Base-by-base conservation (phyloP, 768 basidiomycete species). In the Tylopilus plumbeoviolaceoides region DNA sequence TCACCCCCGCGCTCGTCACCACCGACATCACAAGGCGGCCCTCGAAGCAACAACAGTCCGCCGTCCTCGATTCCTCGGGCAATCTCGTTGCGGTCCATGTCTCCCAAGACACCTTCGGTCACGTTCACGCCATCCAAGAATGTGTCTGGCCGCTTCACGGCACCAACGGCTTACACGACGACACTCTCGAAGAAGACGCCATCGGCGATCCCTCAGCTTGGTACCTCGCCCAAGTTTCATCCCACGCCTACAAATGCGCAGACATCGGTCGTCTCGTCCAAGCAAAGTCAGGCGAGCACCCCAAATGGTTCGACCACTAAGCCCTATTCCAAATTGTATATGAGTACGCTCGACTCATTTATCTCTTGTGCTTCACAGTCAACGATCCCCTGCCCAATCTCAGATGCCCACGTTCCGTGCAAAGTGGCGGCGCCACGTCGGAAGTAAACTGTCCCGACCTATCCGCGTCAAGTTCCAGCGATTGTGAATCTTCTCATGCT, bases 301-400 rank as follows among this genome's bases (percentile, higher is more conserved):
- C 49, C 72, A 78, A 80, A 83, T 77, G 82, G 83, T 83, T 84
- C 81, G 81, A 73, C 73, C 56, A 75, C 72, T 77, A 75, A 75
- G 66, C 77, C 80, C 73, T 75, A 73, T 65, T 73, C 71, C 68
- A 68, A 59, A 60, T 63, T 72, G 65, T 64, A 70, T 58, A 73
- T 72, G 70, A 76, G 84, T 83, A 81, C 77, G 82, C 80, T 72
- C 75, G 73, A 75, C 82, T 80, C 65, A 81, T 78, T 72, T 65
- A 47, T 65, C 56, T 62, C 65, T 67, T 68, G 62, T 59, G 42
- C 59, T 70, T 62, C 62, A 70, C 69, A 70, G 69, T 48, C 70
- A 63, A 72, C 61, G 56, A 60, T 57, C 17, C 50, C 46, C 36
- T 53, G 25, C 42, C 59, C 59, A 52, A 59, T 59, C 65, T 59